Evolutionary conservation across 176 grass and related monocot species (phyloP).

Genomic region (Chrysopogon serrulatus): DNA sequence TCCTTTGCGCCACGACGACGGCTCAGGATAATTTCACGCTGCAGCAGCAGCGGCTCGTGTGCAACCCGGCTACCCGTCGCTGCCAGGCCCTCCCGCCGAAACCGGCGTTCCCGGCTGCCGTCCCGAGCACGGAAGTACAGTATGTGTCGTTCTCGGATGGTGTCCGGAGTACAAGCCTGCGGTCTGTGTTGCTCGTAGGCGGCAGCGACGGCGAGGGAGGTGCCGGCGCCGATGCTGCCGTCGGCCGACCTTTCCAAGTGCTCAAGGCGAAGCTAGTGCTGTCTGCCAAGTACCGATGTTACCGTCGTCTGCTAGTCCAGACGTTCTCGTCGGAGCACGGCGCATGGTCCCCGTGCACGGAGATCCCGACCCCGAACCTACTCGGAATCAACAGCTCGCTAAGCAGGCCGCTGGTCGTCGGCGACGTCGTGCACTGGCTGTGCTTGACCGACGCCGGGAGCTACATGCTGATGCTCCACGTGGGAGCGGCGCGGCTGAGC

Average conservation of each 20-base stretch:
- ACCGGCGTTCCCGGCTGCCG: neutral
- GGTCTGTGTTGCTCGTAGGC: no score
- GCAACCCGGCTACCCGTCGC: neutral
- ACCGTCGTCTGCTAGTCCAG: neutral
- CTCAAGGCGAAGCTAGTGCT: neutral
- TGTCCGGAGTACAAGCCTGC: no score
- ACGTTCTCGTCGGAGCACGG: neutral
- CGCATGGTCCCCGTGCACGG: neutral
- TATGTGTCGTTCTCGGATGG: no score
- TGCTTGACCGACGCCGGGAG: neutral
- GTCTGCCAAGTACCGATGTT: neutral
- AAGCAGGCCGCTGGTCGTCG: neutral
- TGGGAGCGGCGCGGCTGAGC: neutral
- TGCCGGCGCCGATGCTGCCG: neutral
- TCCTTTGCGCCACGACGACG: neutral
- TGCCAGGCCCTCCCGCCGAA: neutral
- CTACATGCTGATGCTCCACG: neutral
- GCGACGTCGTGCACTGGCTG: neutral
- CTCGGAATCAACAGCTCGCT: no score
- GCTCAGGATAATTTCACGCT: no score
- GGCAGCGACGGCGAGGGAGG: no score
- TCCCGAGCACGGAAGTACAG: no score
- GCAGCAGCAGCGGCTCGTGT: neutral
- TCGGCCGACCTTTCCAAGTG: no score
- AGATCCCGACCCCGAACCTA: neutral